These are phyloP conservation scores for Thraustochytrium striatum DNA, from an alignment of 352 stramenopile species.

Conservation along the genomic window DNA sequence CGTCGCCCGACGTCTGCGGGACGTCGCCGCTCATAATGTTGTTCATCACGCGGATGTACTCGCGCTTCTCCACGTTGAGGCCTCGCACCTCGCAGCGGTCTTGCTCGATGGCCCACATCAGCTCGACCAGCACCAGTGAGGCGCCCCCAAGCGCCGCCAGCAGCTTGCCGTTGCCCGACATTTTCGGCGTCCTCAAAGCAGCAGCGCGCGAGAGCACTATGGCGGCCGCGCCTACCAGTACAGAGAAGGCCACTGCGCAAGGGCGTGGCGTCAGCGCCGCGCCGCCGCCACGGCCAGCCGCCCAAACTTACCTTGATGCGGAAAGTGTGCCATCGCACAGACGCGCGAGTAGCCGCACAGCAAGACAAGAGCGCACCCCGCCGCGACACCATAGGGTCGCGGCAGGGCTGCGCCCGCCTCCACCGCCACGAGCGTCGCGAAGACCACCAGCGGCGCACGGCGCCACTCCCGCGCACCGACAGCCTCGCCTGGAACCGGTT, in stretches of 20 bases:
- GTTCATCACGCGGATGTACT: background rate
- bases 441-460: background rate
- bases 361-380: background rate
- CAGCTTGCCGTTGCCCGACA: background rate
- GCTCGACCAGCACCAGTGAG: background rate
- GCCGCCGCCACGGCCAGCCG: too few relatives aligned
- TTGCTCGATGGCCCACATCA: background rate
- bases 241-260: background rate
- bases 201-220: background rate
- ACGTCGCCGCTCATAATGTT: too few relatives aligned
- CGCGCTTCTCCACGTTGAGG: background rate
- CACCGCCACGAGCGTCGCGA: background rate
- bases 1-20: too few relatives aligned
- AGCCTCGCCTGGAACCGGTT: too few relatives aligned
- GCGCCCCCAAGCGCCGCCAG: background rate
- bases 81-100: background rate
- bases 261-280: background rate
- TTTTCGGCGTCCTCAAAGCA: background rate
- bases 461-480: too few relatives aligned
- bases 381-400: background rate
- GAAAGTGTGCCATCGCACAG: background rate
- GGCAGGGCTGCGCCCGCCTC: background rate
- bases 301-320: background rate
- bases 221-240: background rate
- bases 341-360: background rate